Conservation (phyloP, 257 asterid genomes). For the Capsicum baccatum region DNA sequence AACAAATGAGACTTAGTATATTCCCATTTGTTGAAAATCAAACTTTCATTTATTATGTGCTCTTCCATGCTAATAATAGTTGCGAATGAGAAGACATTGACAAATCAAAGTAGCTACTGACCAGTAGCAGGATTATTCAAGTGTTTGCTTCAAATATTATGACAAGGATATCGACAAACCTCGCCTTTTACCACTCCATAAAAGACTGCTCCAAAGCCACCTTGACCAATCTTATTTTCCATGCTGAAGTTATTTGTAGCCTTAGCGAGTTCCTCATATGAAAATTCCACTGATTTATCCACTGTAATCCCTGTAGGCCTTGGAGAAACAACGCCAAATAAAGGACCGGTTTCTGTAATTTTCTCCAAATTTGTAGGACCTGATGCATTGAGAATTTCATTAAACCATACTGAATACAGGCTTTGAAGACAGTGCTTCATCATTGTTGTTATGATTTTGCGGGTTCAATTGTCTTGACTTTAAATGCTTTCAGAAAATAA, state of each 20-base stretch:
- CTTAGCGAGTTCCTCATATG: conserved; percentile 66
- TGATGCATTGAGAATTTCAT: conserved; percentile 35
- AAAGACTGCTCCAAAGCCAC: conserved; percentile 81
- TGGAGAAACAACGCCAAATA: conserved; percentile 46
- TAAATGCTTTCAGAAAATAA: neutral
- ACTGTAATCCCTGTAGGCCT: conserved; percentile 69
- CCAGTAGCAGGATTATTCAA: neutral
- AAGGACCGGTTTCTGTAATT: conserved; percentile 51
- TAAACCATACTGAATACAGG: neutral
- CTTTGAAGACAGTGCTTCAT: neutral
- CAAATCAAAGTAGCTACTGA: conserved; percentile 13
- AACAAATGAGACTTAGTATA: too few species aligned
- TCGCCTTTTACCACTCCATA: conserved; percentile 78
- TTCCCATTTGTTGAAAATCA: too few species aligned
- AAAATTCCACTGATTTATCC: conserved; percentile 87
- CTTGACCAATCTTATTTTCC: conserved; percentile 79
- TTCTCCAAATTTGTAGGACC: conserved; percentile 42
- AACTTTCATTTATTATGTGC: too few species aligned
- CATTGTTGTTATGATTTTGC: neutral
- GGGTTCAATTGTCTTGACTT: neutral
- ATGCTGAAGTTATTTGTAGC: conserved; percentile 67
- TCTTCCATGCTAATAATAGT: too few species aligned
- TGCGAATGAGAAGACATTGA: neutral
- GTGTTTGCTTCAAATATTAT: neutral
- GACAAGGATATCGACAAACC: conserved; percentile 46